phyloP scores from a whole-genome alignment of 306 rosid genomes.

The Gynostemma pentaphyllum region DNA sequence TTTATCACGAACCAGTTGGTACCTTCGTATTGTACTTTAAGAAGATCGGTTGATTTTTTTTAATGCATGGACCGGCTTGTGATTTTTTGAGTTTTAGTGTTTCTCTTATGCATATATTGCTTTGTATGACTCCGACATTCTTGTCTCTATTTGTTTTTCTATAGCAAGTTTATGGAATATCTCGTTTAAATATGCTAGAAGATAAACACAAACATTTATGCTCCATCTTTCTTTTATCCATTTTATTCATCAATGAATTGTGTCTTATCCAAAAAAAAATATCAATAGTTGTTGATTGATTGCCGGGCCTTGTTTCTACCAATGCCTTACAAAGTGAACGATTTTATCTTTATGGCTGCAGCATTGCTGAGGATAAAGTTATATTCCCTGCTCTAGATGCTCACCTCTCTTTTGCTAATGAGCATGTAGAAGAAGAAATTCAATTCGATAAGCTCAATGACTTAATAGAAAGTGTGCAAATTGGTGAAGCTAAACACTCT shows the following conservation, averaged over 20 bases:
- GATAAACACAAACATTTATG: not conserved
- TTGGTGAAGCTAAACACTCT: slow-evolving; percentile 54
- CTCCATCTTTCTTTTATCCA: not conserved
- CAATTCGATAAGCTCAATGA: slow-evolving; percentile 80
- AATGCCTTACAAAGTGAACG: not conserved
- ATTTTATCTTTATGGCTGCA: slow-evolving; percentile 32
- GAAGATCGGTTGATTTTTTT: not conserved
- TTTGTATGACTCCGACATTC: not conserved
- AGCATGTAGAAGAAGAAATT: slow-evolving; percentile 88
- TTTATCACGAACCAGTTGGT: not conserved
- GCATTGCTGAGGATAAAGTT: slow-evolving; percentile 96
- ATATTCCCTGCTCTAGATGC: slow-evolving; percentile 96
- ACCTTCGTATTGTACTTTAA: not conserved
- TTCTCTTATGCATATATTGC: not conserved
- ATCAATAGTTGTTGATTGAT: too few species aligned
- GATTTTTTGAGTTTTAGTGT: not conserved
- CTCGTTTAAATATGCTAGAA: not conserved
- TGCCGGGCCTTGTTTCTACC: not conserved
- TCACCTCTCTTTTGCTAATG: slow-evolving; percentile 65
- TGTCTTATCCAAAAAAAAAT: too few species aligned
- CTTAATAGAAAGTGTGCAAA: slow-evolving; percentile 73
- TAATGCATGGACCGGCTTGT: not conserved
- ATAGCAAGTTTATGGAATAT: not conserved
- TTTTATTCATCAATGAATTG: too few species aligned
- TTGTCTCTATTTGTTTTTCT: not conserved